Evolutionary conservation across 441 rosid genomes (phyloP), one percentile per base, ranked within the genome.

Genomic region (Adansonia grandidieri): DNA sequence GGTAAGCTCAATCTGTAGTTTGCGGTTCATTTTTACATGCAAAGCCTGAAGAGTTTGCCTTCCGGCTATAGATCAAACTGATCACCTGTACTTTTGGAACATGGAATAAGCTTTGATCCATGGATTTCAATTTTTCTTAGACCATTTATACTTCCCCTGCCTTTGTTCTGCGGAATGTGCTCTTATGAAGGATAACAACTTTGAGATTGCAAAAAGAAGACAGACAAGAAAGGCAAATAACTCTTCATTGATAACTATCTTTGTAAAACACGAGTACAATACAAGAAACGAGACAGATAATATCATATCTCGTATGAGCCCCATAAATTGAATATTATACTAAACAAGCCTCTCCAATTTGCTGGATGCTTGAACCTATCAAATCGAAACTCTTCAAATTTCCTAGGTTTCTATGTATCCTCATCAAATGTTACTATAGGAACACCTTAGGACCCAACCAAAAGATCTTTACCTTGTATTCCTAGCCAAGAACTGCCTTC

Each of bases 401-500:
- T 74, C 57, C 82, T 77, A 57, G 50, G 42, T 74, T 80, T 80
- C 81, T 73, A 75, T 78, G 79, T 83, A 73, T 82, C 19, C 75
- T 58, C 62, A 32, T 77, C 54, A 77, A 44, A 37, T 78, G 83
- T 85, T 84, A 85, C 82, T 78, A 61, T 17, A 77, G 80, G 78
- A 70, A 75, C 82, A 47, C 48, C 70, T 70, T 74, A 14, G 68
- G 19, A 77, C 80, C 85, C 82, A 15, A 73, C 13, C 37, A 44
- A 76, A 74, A 53, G 37, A 65, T 53, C 19, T 44, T 63, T 58
- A 77, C 64, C 19, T 44, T 32, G 9, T 71, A 71, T 61, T 40
- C 80, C 87, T 91, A 91, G 80, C 91, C 93, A 71, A 96, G 89
- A 85, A 88, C 64, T 84, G 77, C 89, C 82, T 88, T 88, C 84